Conservation (phyloP, 2,329 filamentous ascomycete genomes). For the Beauveria caledonica region DNA sequence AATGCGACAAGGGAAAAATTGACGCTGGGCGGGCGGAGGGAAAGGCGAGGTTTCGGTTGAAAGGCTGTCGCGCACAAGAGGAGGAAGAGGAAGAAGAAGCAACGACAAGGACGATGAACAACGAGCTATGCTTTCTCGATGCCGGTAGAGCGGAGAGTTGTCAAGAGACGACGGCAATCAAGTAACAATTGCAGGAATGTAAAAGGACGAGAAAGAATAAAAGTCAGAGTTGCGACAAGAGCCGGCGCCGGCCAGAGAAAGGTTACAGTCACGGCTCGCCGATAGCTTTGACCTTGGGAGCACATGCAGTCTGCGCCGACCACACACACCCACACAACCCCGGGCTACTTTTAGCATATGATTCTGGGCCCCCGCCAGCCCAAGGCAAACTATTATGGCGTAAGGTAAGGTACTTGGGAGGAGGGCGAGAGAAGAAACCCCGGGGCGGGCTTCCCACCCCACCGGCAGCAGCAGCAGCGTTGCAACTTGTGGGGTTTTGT, state of each 20-base stretch:
- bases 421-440: neutral
- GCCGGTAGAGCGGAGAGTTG: slow-evolving; percentile 3
- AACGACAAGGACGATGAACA: neutral
- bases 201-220: neutral
- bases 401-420: neutral
- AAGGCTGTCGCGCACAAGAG: neutral
- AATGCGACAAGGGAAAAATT: slow-evolving; percentile 1
- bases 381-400: slow-evolving; percentile 4
- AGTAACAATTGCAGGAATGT: neutral
- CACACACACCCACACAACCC: neutral
- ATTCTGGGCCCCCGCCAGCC: slow-evolving; percentile 11
- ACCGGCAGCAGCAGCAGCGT: neutral
- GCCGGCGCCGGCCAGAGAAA: slow-evolving; percentile 1
- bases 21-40: slow-evolving; percentile 3
- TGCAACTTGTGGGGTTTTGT: neutral
- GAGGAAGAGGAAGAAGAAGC: neutral
- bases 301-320: neutral
- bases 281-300: slow-evolving; percentile 7
- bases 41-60: neutral
- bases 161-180: neutral
- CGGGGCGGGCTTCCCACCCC: slow-evolving; percentile 3
- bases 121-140: neutral
- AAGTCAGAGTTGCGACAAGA: slow-evolving; percentile 4
- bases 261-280: slow-evolving; percentile 5
- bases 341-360: slow-evolving; percentile 12